Evolutionary conservation across 2,329 filamentous ascomycete genomes (phyloP), one percentile per base, ranked within the genome.

Genomic region (Ustilaginoidea virens): DNA sequence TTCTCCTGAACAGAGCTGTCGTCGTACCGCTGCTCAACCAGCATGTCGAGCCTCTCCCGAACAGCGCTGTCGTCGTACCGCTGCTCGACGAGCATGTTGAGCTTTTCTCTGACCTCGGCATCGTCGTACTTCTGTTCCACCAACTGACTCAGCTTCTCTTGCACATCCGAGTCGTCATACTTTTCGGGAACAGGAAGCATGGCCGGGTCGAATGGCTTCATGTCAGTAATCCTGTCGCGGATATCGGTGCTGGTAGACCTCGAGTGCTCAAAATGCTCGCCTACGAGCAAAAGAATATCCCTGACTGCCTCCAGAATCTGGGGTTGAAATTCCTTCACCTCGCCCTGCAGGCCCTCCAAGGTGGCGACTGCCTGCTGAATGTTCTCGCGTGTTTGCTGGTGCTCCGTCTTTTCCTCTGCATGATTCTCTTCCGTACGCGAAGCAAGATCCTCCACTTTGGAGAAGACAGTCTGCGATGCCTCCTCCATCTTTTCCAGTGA

Each of bases 201-300:
- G 16, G 64, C 58, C n/a, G 64, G 62, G 36, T 77, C 67, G 2
- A 63, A 64, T 8, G 65, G 62, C 44, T 69, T 73, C 31, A 72
- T 56, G 31, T 79, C 71, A 31, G 74, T 56, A 35, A 77, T 68
- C 45, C 64, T 69, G 34, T 67, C 61, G 38, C 72, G 59, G 15
- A 77, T 58, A 3, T 61, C 58, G 5, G 52, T 61, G 1, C 62
- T 57, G 1, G 75, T 67, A 25, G 69, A 65, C 52, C 86, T 83
- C 10, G 83, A 80, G 46, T 92, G 81, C 41, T 92, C 83, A 44
- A 80, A 93, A 48, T 96, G 86, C 47, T 92, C 72, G 15, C 74
- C 78, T 31, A 93, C 80, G 15, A 92, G 65, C 6, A 73, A 62
- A 22, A 92, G 64, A n/a, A 96, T 74, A 43, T 94, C 81, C 42